Conservation (phyloP, 345 rosid genomes). For the Pistacia integerrima region DNA sequence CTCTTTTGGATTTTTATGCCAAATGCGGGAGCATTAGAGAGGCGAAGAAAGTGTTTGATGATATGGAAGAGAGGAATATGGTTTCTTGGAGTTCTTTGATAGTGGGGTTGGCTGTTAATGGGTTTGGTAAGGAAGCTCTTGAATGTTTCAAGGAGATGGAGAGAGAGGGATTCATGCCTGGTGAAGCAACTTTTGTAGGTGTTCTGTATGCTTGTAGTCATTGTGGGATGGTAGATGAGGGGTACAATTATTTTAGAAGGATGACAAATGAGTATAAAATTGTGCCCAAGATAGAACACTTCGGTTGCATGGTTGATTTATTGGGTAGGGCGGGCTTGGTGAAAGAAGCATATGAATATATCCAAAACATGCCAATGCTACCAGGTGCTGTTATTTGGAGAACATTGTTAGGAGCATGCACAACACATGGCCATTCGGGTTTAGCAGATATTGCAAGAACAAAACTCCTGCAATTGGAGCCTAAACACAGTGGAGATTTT, state of each 20-base stretch:
- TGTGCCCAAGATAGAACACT: conserved; percentile 75
- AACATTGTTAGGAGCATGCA: conserved; percentile 72
- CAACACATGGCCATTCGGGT: conserved; percentile 54
- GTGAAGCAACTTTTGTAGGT: conserved; percentile 77
- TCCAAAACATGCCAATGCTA: conserved; percentile 56
- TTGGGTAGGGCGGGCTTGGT: conserved; percentile 80
- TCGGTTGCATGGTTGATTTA: conserved; percentile 90
- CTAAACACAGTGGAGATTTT: conserved; percentile 75
- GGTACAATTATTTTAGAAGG: conserved; percentile 58
- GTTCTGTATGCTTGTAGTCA: conserved; percentile 90
- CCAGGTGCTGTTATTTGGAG: conserved; percentile 87
- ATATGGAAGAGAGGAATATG: conserved; percentile 59
- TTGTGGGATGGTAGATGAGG: conserved; percentile 81
- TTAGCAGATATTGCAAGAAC: conserved; percentile 67
- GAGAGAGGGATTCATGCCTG: conserved; percentile 46
- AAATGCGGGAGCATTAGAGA: conserved; percentile 67
- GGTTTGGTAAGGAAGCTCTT: conserved; percentile 79
- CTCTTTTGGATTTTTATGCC: conserved; percentile 77
- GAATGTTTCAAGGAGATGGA: conserved; percentile 60
- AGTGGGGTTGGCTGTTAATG: conserved; percentile 82
- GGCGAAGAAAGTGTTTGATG: conserved; percentile 53
- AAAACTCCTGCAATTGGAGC: conserved; percentile 56
- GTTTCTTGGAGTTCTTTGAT: conserved; percentile 85
- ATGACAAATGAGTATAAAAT: conserved; percentile 70
- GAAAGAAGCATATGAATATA: conserved; percentile 55